Evolutionary conservation across 257 asterid genomes (phyloP).

Genomic region (Solanum verrucosum): DNA sequence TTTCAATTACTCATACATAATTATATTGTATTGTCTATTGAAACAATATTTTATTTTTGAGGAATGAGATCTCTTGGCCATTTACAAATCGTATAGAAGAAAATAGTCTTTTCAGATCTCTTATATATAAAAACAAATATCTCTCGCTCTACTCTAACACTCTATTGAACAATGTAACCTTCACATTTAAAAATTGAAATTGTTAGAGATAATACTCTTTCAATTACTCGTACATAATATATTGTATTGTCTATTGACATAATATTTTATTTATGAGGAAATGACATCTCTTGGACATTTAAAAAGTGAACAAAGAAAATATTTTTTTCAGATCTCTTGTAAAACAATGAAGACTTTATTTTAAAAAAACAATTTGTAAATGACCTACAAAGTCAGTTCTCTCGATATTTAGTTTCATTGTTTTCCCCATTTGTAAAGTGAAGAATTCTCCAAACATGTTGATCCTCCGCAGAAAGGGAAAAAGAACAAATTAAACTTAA

Average conservation of each 20-base stretch:
- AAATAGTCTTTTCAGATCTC: too few species aligned
- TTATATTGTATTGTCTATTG: not conserved
- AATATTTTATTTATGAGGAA: too few species aligned
- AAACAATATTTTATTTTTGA: too few species aligned
- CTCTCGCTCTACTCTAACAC: too few species aligned
- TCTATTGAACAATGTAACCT: too few species aligned
- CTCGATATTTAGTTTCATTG: not conserved
- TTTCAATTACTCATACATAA: not conserved
- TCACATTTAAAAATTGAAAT: not conserved
- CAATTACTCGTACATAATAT: not conserved
- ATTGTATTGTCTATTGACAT: not conserved
- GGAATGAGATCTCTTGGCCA: not conserved
- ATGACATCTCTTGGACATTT: too few species aligned
- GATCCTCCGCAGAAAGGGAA: not conserved
- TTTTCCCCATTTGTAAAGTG: not conserved
- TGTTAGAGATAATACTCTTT: not conserved
- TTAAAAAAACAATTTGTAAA: too few species aligned
- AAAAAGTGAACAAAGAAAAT: too few species aligned
- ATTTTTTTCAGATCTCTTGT: too few species aligned
- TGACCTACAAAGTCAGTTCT: too few species aligned
- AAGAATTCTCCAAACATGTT: not conserved
- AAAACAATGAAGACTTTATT: too few species aligned
- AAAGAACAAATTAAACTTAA: not conserved
- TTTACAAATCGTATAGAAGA: too few species aligned
- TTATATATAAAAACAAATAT: not conserved